Base-by-base conservation (phyloP, 805 yeast species). In the Debaryomyces prosopidis region DNA sequence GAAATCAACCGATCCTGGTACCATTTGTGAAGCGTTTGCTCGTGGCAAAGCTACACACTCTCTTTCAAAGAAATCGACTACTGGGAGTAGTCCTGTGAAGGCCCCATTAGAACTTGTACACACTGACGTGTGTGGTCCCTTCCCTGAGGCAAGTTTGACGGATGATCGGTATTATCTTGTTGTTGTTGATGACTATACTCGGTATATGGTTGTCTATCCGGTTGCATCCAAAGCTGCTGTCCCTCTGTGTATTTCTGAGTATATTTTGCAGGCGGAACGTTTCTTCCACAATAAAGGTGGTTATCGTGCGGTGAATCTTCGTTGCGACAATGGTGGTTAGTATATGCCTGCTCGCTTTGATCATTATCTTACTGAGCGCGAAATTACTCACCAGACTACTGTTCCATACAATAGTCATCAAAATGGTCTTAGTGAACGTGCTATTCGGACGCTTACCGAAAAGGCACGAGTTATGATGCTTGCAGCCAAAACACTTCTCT, bases 271-370 rank as follows among this genome's bases (percentile, higher is more conserved):
- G 5, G 15, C n/a, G 5, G 32, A 30, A 30, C n/a, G 32, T 12
- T 30, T 30, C 32, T 30, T 30, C 10, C 32, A 30, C 32, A 30
- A 30, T 30, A 5, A 12, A 5, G 32, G 32, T n/a, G 15, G 15
- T 6, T 30, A 30, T n/a, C n/a, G 15, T 12, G 32, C 10, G n/a
- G 32, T 59, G 53, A 7, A 57, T 52, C 43, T 45, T 23, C 15
- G 59, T 45, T 19, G 19, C 16, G 36, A 36, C 11, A 38, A 30
- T 34, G 43, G 37, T 18, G 43, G 43, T 7, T 36, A 40, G 16
- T 40, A 17, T 40, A 19, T 30, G 15, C 11, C 30, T 26, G 10
- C 11, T 26, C 30, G 11, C 8, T 8, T 26, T 26, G 10, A 26
- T 8, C 8, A 26, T 26, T 26, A 8, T 26, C 30, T 26, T 11